Evolutionary conservation across 495 filamentous ascomycete species (phyloP).

Genomic region (Penicillium subrubescens): DNA sequence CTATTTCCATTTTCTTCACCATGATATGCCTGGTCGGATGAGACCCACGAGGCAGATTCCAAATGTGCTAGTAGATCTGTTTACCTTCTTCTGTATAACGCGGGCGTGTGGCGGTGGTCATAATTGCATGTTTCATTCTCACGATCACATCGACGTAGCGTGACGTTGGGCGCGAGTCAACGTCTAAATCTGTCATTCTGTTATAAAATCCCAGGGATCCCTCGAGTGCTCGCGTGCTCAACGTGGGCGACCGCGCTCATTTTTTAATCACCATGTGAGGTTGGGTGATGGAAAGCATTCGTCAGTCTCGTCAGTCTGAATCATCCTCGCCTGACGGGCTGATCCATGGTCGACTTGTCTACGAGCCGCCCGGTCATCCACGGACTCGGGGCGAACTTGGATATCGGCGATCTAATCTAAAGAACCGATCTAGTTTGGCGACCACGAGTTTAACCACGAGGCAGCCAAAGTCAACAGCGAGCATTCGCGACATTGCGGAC

Average conservation of each 20-base stretch:
- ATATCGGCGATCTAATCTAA: neutral
- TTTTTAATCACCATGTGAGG: constrained; percentile 22
- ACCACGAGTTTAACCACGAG: neutral
- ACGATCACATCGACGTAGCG: constrained; percentile 41
- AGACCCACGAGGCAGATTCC: neutral
- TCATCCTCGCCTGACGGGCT: constrained; percentile 22
- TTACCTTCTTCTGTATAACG: constrained; percentile 17
- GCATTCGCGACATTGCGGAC: neutral
- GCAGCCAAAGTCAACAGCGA: neutral
- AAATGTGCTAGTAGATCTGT: constrained; percentile 20
- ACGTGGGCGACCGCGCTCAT: constrained; percentile 13
- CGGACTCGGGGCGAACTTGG: constrained; percentile 16
- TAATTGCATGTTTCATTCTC: constrained; percentile 34
- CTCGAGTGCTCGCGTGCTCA: constrained; percentile 8
- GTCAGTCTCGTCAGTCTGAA: constrained; percentile 42
- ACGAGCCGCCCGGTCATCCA: constrained; percentile 24
- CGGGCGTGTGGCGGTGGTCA: constrained; percentile 25
- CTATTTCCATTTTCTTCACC: neutral
- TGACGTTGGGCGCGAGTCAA: constrained; percentile 16
- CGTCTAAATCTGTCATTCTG: neutral
- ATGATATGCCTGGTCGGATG: neutral
- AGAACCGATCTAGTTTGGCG: neutral
- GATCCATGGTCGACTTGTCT: constrained; percentile 31
- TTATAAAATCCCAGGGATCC: constrained; percentile 25
- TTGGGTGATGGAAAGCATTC: constrained; percentile 40